Evolutionary conservation across 2,329 filamentous ascomycete species (phyloP).

Genomic region (Aspergillus sp.): DNA sequence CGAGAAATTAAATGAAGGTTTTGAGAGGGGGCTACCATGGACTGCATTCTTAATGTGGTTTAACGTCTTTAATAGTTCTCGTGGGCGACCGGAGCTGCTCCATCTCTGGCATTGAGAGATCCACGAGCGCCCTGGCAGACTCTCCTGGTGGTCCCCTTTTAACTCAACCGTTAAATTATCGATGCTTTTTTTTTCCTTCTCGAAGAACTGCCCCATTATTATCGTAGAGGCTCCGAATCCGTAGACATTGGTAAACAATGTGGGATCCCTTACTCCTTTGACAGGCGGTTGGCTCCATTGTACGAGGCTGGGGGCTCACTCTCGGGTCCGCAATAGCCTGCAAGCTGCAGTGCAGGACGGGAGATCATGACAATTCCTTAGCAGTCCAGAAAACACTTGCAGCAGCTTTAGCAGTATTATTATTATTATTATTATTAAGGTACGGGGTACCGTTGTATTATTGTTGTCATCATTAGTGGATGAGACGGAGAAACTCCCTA

Average conservation of each 20-base stretch:
- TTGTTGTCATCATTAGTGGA: not conserved
- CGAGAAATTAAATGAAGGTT: too few species aligned
- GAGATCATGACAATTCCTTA: not conserved
- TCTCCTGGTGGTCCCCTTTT: too few species aligned
- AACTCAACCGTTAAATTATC: too few species aligned
- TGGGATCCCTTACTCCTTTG: too few species aligned
- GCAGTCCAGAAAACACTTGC: not conserved
- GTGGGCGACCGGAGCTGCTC: too few species aligned
- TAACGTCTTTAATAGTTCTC: too few species aligned
- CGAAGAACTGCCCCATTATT: not conserved
- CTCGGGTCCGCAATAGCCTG: not conserved
- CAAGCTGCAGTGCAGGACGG: too few species aligned
- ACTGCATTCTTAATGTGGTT: too few species aligned
- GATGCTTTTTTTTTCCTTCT: not conserved
- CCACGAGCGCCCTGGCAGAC: too few species aligned
- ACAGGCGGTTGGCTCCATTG: not conserved
- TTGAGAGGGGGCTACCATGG: too few species aligned
- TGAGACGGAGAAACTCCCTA: constrained; percentile 1
- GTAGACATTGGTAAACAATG: not conserved
- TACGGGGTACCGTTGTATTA: not conserved
- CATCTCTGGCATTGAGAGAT: too few species aligned
- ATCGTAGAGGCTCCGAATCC: not conserved
- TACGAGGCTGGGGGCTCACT: not conserved
- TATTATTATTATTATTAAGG: not conserved
- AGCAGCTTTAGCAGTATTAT: not conserved